phyloP scores from a whole-genome alignment of 2,329 filamentous ascomycete species.

The Colletotrichum truncatum region DNA sequence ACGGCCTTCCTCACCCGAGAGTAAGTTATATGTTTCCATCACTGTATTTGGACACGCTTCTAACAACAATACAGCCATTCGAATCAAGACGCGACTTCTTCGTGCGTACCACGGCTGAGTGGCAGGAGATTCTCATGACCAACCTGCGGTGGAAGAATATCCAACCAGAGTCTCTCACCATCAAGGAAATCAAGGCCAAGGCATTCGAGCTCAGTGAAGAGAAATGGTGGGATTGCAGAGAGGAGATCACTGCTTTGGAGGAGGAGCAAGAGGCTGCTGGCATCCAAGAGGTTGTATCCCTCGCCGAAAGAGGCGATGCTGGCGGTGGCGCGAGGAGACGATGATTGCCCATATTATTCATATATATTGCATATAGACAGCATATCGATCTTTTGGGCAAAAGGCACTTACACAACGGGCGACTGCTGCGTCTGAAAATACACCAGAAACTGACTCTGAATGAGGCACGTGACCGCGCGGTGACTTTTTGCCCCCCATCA shows the following conservation, averaged over 20 bases:
- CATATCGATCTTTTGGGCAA: too few relatives aligned
- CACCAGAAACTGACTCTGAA: too few relatives aligned
- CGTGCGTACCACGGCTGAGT: constrained; percentile 83
- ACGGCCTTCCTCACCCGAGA: constrained; percentile 77
- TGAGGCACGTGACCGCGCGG: constrained; percentile 21
- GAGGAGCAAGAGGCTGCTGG: constrained; percentile 96
- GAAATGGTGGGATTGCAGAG: constrained; percentile 98
- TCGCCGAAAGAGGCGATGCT: constrained; percentile 76
- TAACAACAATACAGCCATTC: constrained; percentile 71
- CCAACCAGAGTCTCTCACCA: constrained; percentile 72
- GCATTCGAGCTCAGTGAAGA: constrained; percentile 93
- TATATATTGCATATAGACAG: not conserved
- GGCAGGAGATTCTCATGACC: constrained; percentile 88
- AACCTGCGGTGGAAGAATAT: constrained; percentile 74
- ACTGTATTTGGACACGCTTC: not conserved
- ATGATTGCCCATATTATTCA: not conserved
- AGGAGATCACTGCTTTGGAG: constrained; percentile 90
- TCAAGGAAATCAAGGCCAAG: constrained; percentile 93
- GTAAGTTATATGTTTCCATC: constrained; percentile 44
- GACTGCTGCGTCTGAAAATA: too few relatives aligned
- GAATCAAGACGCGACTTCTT: constrained; percentile 94
- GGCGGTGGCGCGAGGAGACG: constrained; percentile 48
- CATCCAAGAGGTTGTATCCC: constrained; percentile 91
- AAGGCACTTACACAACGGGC: too few relatives aligned
- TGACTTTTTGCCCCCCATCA: not conserved